Evolutionary conservation across 345 rosid species (phyloP), one percentile per base, ranked within the genome.

Genomic region (Mercurialis annua): DNA sequence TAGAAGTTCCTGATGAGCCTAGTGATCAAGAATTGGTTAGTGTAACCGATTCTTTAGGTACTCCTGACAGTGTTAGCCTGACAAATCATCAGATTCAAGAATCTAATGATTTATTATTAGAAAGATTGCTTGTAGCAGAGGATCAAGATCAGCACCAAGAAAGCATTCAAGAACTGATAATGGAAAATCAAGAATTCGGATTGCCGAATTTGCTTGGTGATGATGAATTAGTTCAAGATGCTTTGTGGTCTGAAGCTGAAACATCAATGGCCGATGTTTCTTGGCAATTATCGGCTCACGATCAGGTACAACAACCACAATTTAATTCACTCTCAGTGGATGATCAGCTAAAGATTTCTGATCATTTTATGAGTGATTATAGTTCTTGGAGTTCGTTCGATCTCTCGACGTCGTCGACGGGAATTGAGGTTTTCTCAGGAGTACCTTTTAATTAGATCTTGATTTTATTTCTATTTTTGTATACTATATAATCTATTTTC

Each of bases 381-480:
- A 78, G 78, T 44, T 14, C 50, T 62, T 86, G 90, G 89, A 70
- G 70, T 65, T 81, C 83, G 56, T 79, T 81, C 20, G 92, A 91
- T 80, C 80, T 83, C 50, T 70, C 87, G 0, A 14, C 44, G 11
- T 79, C 82, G 46, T 70, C 87, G 0, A 14, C 44, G 11, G 84
- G 75, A 31, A 82, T 81, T 54, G 85, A 84, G 72, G 42, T 84
- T 69, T 72, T 67, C 44, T 57, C 80, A 57, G 72, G 81, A 65
- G 44, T 3, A 30, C 14, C 5, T 54, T 54, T 8, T 5, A 10
- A 23, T 24, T 54, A 3, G 16, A 62, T 40, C 11, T 40, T 40
- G 8, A 21, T 38, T 6, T 15, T 10, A 21, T 57, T 66, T 5
- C 14, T 17, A 4, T 10, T 33, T 21, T n/a, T 27, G n/a, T n/a